Conservation (phyloP, 2,329 filamentous ascomycete genomes). For the Fusarium fujikuroi region DNA sequence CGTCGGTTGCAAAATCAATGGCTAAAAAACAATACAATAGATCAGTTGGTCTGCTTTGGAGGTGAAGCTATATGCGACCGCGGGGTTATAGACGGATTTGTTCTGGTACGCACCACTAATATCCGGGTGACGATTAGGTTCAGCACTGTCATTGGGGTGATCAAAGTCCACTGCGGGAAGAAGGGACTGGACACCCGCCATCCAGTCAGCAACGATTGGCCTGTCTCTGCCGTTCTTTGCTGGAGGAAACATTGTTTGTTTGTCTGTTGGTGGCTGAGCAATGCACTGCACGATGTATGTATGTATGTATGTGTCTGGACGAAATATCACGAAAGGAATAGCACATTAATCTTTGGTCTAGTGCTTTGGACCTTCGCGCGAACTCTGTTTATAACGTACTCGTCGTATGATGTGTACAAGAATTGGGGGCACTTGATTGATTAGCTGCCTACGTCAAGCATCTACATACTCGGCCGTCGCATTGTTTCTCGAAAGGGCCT, state of each 20-base stretch:
- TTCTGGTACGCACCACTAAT: neutral
- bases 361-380: neutral
- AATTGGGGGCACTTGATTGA: neutral
- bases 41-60: neutral
- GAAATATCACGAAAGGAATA: neutral
- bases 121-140: neutral
- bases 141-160: neutral
- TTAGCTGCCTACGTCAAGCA: neutral
- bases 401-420: neutral
- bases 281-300: neutral
- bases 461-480: neutral
- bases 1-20: neutral
- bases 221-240: neutral
- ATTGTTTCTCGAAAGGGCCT: neutral
- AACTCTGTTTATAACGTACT: constrained; percentile 4
- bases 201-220: neutral
- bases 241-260: neutral
- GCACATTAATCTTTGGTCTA: neutral
- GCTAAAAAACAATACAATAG: neutral
- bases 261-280: neutral
- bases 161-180: neutral
- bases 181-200: constrained; percentile 4
- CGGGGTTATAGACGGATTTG: neutral
- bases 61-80: neutral
- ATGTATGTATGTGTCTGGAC: neutral